Percentiles rank a stretch among this genome's conserved stretches.
These are phyloP conservation scores for Physaria fendleri DNA, from an alignment of 345 rosid genomes.

Conservation along the genomic window DNA sequence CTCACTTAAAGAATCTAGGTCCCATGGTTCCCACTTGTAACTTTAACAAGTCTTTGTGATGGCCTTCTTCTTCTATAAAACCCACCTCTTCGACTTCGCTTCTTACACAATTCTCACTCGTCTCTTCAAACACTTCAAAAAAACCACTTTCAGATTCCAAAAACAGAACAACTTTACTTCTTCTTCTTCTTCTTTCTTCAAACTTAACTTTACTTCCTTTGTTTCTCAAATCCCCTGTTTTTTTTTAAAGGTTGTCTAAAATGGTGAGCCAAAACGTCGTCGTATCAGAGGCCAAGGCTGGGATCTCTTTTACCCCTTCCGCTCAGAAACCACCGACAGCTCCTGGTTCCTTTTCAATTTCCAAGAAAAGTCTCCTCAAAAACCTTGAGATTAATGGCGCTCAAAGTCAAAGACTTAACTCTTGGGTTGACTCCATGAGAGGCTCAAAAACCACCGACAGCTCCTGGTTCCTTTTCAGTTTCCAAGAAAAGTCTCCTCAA, in stretches of 20 bases:
- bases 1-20: conserved; percentile 19
- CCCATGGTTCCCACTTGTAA: conserved; percentile 30
- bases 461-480: conserved; percentile 45
- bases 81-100: conserved; percentile 8
- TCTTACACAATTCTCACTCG: conserved; percentile 23
- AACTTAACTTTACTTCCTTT: not conserved
- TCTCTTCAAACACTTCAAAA: conserved; percentile 16
- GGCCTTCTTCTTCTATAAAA: conserved; percentile 22
- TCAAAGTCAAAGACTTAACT: too few species aligned
- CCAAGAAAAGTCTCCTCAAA: too few species aligned
- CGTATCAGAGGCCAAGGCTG: conserved; percentile 40
- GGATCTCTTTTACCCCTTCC: too few species aligned
- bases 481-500: conserved; percentile 44
- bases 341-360: too few species aligned
- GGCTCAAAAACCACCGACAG: conserved; percentile 65
- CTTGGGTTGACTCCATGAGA: conserved; percentile 36
- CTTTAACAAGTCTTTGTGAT: not conserved
- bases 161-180: conserved; percentile 2
- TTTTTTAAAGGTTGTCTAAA: conserved; percentile 2
- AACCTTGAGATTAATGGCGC: too few species aligned
- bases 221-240: not conserved
- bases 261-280: conserved; percentile 63
- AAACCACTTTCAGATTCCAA: not conserved
- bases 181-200: not conserved
- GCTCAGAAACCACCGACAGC: too few species aligned